phyloP scores from a whole-genome alignment of 352 stramenopile species.

The Globisporangium megalacanthum region DNA sequence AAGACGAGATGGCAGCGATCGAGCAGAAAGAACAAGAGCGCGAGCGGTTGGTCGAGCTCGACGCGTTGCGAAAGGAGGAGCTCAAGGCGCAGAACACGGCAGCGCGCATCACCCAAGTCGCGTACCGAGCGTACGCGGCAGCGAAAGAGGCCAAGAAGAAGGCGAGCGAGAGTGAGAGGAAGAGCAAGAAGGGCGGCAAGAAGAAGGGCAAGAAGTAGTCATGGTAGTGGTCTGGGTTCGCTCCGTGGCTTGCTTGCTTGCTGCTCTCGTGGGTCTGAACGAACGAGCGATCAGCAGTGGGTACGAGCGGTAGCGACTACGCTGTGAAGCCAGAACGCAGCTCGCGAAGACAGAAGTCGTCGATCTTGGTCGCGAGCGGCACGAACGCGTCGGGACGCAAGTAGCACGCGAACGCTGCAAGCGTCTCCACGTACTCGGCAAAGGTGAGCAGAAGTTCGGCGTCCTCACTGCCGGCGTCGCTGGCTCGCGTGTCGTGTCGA shows the following conservation, averaged over 20 bases:
- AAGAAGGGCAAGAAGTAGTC: constrained; percentile 47
- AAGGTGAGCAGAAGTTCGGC: constrained; percentile 38
- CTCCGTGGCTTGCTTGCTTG: too few species aligned
- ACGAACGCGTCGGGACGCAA: constrained; percentile 55
- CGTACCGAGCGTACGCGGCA: constrained; percentile 38
- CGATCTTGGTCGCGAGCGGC: constrained; percentile 45
- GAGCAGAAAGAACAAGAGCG: constrained; percentile 72
- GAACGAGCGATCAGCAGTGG: too few species aligned
- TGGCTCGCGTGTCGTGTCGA: too few species aligned
- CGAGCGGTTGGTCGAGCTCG: constrained; percentile 57
- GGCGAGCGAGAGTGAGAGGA: constrained; percentile 48
- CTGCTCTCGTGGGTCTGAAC: too few species aligned
- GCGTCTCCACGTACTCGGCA: constrained; percentile 50
- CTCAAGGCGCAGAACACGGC: constrained; percentile 64
- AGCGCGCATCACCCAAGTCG: constrained; percentile 60
- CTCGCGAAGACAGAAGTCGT: constrained; percentile 48
- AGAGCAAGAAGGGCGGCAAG: constrained; percentile 54
- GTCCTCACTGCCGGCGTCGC: too few species aligned
- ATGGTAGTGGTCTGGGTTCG: too few species aligned
- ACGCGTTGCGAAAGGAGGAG: constrained; percentile 58
- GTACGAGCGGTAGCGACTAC: too few species aligned
- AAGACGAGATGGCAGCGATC: constrained; percentile 63
- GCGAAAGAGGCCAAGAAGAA: constrained; percentile 64
- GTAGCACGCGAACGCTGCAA: constrained; percentile 57
- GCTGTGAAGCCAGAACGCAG: constrained; percentile 9